A percentile compares a stretch with the other conserved stretches of the same genome.
phyloP scores from a whole-genome alignment of 257 asterid genomes.

The Lycium ferocissimum region DNA sequence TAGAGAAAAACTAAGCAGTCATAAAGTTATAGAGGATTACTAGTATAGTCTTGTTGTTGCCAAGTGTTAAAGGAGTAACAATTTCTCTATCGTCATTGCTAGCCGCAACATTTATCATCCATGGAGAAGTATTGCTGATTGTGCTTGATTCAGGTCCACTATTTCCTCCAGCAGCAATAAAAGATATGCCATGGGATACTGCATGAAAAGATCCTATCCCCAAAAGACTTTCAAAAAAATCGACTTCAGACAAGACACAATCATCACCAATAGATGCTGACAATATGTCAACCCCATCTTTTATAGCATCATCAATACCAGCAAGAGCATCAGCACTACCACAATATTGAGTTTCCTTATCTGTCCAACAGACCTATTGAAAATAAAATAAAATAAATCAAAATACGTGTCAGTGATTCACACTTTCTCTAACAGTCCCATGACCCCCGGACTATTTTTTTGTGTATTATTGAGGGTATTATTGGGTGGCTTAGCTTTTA shows the following conservation, averaged over 20 bases:
- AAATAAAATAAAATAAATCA: background rate
- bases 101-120: slow-evolving; percentile 19
- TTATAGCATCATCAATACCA: slow-evolving; percentile 15
- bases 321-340: background rate
- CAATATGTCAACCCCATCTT: background rate
- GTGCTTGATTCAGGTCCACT: background rate
- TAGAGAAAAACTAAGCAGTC: too few species aligned
- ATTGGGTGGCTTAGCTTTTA: too few species aligned
- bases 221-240: background rate
- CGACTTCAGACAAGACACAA: background rate
- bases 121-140: slow-evolving; percentile 1
- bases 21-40: background rate
- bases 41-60: background rate
- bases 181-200: slow-evolving; percentile 5
- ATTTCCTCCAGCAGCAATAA: slow-evolving; percentile 24
- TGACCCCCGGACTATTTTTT: too few species aligned
- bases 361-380: background rate
- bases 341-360: background rate
- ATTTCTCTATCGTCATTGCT: background rate
- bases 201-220: slow-evolving; percentile 19
- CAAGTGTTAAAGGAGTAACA: background rate
- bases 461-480: too few species aligned
- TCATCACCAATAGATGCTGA: background rate
- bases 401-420: too few species aligned
- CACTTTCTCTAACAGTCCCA: too few species aligned